Evolutionary conservation across 805 yeast species (phyloP).

Genomic region (Candida hungchunana): DNA sequence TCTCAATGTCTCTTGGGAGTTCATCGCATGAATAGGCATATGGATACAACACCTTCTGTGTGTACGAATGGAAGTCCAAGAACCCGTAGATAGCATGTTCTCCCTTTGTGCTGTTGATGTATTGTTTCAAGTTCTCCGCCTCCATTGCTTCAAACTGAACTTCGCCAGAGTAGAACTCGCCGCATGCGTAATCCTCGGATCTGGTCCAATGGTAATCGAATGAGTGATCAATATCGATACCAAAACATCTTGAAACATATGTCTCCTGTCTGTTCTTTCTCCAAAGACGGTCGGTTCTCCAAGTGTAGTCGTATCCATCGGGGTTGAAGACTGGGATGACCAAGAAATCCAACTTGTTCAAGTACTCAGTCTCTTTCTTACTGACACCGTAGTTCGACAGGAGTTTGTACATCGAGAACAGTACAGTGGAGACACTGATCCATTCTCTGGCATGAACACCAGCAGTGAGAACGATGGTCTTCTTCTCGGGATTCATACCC

Average conservation of each 20-base stretch:
- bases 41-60: conserved; percentile 80
- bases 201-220: conserved; percentile 69
- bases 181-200: conserved; percentile 66
- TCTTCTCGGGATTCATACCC: conserved; percentile 40
- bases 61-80: conserved; percentile 79
- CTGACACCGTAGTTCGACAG: conserved; percentile 41
- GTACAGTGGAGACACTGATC: conserved; percentile 69
- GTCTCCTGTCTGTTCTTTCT: conserved; percentile 82
- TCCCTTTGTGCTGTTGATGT: conserved; percentile 37
- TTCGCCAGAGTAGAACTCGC: conserved; percentile 80
- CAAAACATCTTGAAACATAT: conserved; percentile 60
- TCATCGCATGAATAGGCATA: conserved; percentile 76
- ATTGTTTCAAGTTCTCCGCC: conserved; percentile 44
- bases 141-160: conserved; percentile 64
- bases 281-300: conserved; percentile 83
- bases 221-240: conserved; percentile 85
- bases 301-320: conserved; percentile 83
- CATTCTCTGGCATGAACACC: conserved; percentile 92
- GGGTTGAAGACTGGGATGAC: conserved; percentile 86
- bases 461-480: conserved; percentile 72
- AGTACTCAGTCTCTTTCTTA: conserved; percentile 38
- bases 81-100: conserved; percentile 68
- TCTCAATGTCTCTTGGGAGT: conserved; percentile 75
- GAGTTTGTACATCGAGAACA: conserved; percentile 50
- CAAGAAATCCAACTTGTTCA: conserved; percentile 62